Base-by-base conservation (phyloP, 352 stramenopile genomes). In the Globisporangium nunn region DNA sequence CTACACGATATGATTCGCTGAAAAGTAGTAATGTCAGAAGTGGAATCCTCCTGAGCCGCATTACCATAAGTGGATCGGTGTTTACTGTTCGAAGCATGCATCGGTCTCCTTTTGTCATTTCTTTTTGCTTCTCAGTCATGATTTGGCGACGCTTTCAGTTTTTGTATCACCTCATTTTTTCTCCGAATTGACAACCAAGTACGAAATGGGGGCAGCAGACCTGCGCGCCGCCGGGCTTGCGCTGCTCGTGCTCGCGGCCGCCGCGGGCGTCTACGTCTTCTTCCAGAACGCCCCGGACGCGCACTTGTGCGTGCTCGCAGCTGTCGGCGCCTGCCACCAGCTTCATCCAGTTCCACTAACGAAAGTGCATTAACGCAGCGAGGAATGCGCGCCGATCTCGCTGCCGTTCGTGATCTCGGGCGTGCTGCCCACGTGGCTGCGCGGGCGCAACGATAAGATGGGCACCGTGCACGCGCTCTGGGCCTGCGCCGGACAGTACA, bases 381-480 rank as follows among this genome's bases (percentile, higher is more conserved):
- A 70, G 35, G 77, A 88, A 49, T 91, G 81, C 56, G 68, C 75
- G 53, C 63, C 67, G 35, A 92, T 92, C 60, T 91, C 81, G 44
- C 61, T 94, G 40, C 68, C 68, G 18, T 94, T 90, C 54, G 76
- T 94, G 47, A 82, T 94, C 52, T 70, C 64, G 23, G 84, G 84
- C 23, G 84, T 94, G 59, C 61, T 94, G 23, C 84, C 84, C 3
- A 91, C 67, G 33, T 91, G 80, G 78, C 43, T 94, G 5, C 81
- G 87, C 59, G 84, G 84, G 3, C 81, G 81, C 52, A 83, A 94
- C 61, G 81, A 94, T 70, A 91, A 90, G 61, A 85, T 94, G 69
- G 84, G 80, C 30, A 94, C 84, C 6, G 84, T 92, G 3, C 70
- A 83, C 35, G 77, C 78, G 1, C 66, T 94, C 0, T 94, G 84